A percentile compares a stretch with the other conserved stretches of the same genome.
These are phyloP conservation scores for Flaveria linearis DNA, from an alignment of 129 eudicot genomes.

Conservation along the genomic window DNA sequence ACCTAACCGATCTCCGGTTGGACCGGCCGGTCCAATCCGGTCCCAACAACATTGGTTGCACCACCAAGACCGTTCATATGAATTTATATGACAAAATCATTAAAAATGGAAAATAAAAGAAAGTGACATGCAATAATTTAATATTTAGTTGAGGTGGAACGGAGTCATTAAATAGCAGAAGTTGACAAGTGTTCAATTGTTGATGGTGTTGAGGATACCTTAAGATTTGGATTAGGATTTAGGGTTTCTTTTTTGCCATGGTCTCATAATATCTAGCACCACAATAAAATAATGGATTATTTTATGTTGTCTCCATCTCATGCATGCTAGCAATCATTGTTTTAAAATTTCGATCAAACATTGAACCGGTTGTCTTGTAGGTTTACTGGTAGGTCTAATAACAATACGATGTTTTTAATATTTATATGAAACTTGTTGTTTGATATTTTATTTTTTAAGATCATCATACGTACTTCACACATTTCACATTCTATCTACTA, in stretches of 20 bases:
- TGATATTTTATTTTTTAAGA: too few relatives aligned
- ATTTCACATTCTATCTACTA: too few relatives aligned
- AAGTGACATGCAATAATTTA: constrained; percentile 14
- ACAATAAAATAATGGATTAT: constrained; percentile 4
- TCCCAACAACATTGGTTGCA: background rate
- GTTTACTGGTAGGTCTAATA: too few relatives aligned
- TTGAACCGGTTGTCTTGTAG: too few relatives aligned
- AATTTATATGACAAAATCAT: background rate
- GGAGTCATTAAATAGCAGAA: background rate
- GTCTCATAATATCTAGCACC: constrained; percentile 32
- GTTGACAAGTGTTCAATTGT: constrained; percentile 25
- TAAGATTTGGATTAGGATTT: constrained; percentile 12
- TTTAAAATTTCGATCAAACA: too few relatives aligned
- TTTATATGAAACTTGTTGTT: too few relatives aligned
- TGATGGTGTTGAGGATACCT: constrained; percentile 3
- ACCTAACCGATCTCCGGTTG: too few relatives aligned
- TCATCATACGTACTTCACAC: too few relatives aligned
- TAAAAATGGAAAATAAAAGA: background rate
- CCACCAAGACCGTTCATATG: background rate
- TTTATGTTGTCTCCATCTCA: background rate
- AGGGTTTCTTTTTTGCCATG: constrained; percentile 2
- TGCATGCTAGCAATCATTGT: background rate
- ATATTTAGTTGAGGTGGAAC: background rate
- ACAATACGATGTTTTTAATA: too few relatives aligned
- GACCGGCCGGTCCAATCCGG: too few relatives aligned